These are phyloP conservation scores for Naganishia vaughanmartiniae DNA, from an alignment of 768 basidiomycete genomes.

Conservation along the genomic window DNA sequence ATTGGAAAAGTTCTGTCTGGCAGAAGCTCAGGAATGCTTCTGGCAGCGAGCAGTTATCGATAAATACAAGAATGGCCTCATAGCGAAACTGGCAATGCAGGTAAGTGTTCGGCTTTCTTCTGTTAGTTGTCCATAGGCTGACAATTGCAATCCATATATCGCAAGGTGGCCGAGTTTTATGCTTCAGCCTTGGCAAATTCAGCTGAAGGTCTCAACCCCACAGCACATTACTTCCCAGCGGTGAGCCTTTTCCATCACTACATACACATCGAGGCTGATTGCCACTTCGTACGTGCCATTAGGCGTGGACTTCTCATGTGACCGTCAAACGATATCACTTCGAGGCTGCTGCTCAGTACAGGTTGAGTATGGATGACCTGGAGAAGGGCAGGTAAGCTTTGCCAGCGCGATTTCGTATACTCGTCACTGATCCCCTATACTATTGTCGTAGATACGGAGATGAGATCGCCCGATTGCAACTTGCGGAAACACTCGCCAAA, in stretches of 20 bases:
- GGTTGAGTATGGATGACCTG: constrained; percentile 83
- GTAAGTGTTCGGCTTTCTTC: constrained; percentile 55
- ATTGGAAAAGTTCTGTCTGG: constrained; percentile 75
- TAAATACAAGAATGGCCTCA: constrained; percentile 73
- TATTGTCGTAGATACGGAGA: constrained; percentile 67
- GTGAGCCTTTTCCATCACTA: constrained; percentile 35
- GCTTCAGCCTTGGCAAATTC: constrained; percentile 54
- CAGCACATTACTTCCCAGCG: constrained; percentile 46
- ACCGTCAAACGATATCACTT: constrained; percentile 83
- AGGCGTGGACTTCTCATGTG: constrained; percentile 79
- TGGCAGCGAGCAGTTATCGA: constrained; percentile 83
- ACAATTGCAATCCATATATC: background rate
- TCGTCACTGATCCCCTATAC: constrained; percentile 29
- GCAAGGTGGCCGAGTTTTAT: constrained; percentile 63
- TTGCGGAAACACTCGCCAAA: constrained; percentile 68
- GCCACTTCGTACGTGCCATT: background rate
- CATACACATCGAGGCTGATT: background rate
- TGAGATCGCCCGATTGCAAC: constrained; percentile 73
- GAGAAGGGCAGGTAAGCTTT: constrained; percentile 59
- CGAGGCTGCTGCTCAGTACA: constrained; percentile 78
- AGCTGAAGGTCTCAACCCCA: constrained; percentile 42
- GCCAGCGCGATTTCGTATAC: background rate
- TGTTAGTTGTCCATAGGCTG: constrained; percentile 54
- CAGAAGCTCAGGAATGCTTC: constrained; percentile 93
- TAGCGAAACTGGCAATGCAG: constrained; percentile 77